Conservation (phyloP, 2,329 filamentous ascomycete genomes). For the Ascochyta koolunga region DNA sequence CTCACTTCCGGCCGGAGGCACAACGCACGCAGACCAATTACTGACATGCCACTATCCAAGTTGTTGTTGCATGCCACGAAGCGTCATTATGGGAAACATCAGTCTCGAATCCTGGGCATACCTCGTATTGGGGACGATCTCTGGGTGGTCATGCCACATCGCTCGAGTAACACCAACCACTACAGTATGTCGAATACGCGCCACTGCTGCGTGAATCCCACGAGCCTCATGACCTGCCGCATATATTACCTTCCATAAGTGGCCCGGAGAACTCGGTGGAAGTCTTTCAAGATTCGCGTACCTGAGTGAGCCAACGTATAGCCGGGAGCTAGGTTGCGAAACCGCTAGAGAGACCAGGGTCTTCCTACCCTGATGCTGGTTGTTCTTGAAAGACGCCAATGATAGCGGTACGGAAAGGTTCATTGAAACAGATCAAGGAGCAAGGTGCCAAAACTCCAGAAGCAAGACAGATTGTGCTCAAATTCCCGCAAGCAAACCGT, state of each 20-base stretch:
- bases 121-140: background rate
- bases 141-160: background rate
- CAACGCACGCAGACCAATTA: background rate
- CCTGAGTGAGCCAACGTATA: constrained; percentile 17
- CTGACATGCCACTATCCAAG: too few relatives aligned
- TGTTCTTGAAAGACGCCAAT: constrained; percentile 10
- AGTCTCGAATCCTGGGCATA: background rate
- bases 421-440: background rate
- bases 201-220: constrained; percentile 9
- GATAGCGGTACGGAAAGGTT: constrained; percentile 1
- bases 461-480: background rate
- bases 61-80: background rate
- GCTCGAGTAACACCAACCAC: background rate
- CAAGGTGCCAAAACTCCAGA: background rate
- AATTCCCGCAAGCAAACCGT: background rate
- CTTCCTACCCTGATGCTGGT: constrained; percentile 4
- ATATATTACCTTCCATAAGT: constrained; percentile 27
- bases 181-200: background rate
- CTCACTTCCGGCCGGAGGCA: background rate
- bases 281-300: constrained; percentile 22
- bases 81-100: background rate
- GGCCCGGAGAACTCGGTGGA: constrained; percentile 31
- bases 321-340: constrained; percentile 3
- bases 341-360: constrained; percentile 26
- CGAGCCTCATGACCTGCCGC: constrained; percentile 30